Evolutionary conservation across 2,329 filamentous ascomycete genomes (phyloP), one percentile per base, ranked within the genome.

Genomic region (Gaeumannomyces tritici): DNA sequence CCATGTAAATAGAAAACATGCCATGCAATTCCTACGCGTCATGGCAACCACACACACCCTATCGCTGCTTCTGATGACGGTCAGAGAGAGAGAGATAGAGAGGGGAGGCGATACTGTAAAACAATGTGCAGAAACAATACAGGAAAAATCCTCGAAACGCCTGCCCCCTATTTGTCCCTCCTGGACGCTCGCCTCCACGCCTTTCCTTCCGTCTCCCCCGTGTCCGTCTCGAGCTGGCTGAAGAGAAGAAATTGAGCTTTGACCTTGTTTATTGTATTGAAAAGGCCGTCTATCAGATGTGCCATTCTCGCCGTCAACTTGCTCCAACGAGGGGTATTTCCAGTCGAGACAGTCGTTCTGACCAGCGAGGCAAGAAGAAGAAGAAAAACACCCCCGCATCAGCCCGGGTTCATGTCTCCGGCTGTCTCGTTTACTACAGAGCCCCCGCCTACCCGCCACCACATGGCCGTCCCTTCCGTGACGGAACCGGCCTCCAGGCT

Each of bases 61-160:
- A 15, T 42, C 35, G 35, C 35, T 71, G 65, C 31, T 67, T 61
- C 57, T 61, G 56, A 54, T 58, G 59, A 63, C 61, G 55, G 59
- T 35, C 62, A 61, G 7, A 9, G 7, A 9, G 7, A 9, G 7
- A 9, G 7, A n/a, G n/a, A n/a, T n/a, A n/a, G n/a, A n/a, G n/a
- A n/a, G n/a, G n/a, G n/a, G 28, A 56, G 28, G 24, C 47, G 27
- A 42, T 33, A 61, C 28, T 59, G 42, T 57, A 59, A 55, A 55
- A 54, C 21, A 62, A 51, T 51, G 42, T 51, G 42, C n/a, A 51
- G 18, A 51, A 51, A n/a, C 42, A 7, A 51, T 51, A n/a, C 42
- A n/a, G 42, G 42, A 7, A 51, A 51, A 51, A 33, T 9, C 31
- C 8, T 11, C 31, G 8, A 33, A 51, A 6, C 42, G 3, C 21